Conservation (phyloP, 2,329 filamentous ascomycete species). For the Didymella keratinophila region DNA sequence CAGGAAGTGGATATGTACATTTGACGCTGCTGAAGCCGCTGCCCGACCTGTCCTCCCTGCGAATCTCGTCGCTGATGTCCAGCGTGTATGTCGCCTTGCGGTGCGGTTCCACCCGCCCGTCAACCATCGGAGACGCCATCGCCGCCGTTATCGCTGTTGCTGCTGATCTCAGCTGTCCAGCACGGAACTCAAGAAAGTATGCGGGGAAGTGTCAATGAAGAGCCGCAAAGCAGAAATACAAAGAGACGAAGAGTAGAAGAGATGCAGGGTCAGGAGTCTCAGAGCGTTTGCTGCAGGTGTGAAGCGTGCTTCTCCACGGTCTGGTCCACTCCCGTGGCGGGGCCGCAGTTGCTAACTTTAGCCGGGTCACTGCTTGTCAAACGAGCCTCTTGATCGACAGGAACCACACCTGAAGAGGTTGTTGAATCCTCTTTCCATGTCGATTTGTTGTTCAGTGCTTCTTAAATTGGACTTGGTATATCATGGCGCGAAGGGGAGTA, state of each 20-base stretch:
- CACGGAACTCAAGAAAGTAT: neutral
- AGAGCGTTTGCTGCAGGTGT: slow-evolving; percentile 1
- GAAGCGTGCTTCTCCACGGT: slow-evolving; percentile 8
- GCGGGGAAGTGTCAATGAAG: neutral
- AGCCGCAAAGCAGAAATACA: neutral
- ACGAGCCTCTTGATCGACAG: neutral
- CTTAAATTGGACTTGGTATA: neutral
- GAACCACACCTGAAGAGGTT: neutral
- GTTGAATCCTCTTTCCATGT: neutral
- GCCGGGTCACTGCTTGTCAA: neutral
- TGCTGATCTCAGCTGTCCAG: neutral
- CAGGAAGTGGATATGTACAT: slow-evolving; percentile 33
- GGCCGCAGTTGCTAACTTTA: slow-evolving; percentile 13
- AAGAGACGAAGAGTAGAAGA: neutral
- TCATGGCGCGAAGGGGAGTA: too few relatives aligned
- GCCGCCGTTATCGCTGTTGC: neutral
- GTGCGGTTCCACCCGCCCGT: slow-evolving; percentile 48
- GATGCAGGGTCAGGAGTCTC: slow-evolving; percentile 9
- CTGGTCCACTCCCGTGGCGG: slow-evolving; percentile 14
- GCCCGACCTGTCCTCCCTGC: slow-evolving; percentile 27
- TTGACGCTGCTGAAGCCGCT: slow-evolving; percentile 43
- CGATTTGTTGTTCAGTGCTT: neutral
- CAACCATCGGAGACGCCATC: slow-evolving; percentile 51
- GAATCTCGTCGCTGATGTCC: slow-evolving; percentile 47
- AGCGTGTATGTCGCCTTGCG: slow-evolving; percentile 51